These are phyloP conservation scores for Andrographis paniculata DNA, from an alignment of 305 asterid genomes.

Conservation along the genomic window DNA sequence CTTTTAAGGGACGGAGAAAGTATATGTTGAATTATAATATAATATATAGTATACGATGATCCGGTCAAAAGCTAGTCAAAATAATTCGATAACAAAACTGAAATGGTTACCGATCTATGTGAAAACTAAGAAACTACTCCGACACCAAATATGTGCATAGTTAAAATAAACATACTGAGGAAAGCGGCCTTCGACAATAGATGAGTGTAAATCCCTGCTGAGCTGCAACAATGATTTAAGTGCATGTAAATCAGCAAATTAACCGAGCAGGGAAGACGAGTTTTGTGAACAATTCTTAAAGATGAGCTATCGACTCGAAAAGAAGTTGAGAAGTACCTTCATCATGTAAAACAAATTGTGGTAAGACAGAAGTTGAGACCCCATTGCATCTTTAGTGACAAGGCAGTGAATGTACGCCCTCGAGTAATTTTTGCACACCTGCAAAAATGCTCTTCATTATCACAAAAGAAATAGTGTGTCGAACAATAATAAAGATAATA, in stretches of 20 bases:
- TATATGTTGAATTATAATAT: no score
- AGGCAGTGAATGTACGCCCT: conserved; percentile 95
- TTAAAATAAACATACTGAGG: conserved; percentile 51
- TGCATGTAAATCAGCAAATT: conserved; percentile 18
- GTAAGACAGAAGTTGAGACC: conserved; percentile 75
- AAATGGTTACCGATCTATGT: no score
- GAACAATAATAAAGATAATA: conserved; percentile 22
- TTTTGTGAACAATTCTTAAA: neutral
- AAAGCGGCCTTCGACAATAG: conserved; percentile 71
- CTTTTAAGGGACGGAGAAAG: no score
- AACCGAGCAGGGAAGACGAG: neutral
- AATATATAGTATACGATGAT: no score
- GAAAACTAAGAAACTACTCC: neutral
- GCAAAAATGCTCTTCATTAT: conserved; percentile 17
- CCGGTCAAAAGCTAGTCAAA: no score
- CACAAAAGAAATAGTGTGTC: neutral
- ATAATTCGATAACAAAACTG: no score
- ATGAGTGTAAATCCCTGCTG: conserved; percentile 80
- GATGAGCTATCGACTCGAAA: no score
- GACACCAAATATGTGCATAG: neutral
- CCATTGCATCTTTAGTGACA: conserved; percentile 97
- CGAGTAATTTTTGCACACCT: conserved; percentile 86
- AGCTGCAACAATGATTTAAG: conserved; percentile 52
- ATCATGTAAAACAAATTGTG: conserved; percentile 49
- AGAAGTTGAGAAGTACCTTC: conserved; percentile 23